Evolutionary conservation across 1,284 basidiomycete species (phyloP), one percentile per base, ranked within the genome.

Genomic region (Tilletia caries): DNA sequence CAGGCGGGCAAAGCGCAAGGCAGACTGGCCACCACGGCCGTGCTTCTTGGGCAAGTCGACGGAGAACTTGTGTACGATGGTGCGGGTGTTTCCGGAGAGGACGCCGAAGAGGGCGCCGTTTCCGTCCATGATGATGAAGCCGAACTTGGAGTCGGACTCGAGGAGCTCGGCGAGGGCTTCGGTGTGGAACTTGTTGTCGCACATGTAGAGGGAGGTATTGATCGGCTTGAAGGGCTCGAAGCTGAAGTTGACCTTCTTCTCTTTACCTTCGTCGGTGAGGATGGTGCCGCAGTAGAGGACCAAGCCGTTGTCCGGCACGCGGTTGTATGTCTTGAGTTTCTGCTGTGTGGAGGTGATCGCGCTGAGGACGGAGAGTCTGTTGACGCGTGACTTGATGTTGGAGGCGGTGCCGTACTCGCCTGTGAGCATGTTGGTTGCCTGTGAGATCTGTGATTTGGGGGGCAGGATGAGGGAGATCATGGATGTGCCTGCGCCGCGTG

Each of bases 1-100:
- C 70, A 99, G 89, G 89, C 96, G 95, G 50, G 95, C 93, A 89
- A 99, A 99, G 92, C 96, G 96, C 67, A 98, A 88, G 34, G 96
- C 96, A 71, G 96, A 99, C 86, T 99, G 96, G 86, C 96, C 96
- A 90, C 96, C 96, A 88, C 96, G 95, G 23, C 94, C 94, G 85
- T 98, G 96, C 88, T 99, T 99, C 87, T 98, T 99, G 66, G 96
- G 96, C 25, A 99, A 88, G 86, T 98, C 96, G 83, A 99, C 96
- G 44, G 91, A 94, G 86, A 99, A 96, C 85, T 98, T 99, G 86
- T 98, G 94, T 70, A 97, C 88, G 67, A 99, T 89, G 74, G 97
- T 95, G 76, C 96, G 92, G 25, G 96, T 97, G 86, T 98, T 99
- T 67, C 96, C 96, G 0, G 94, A 89, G 64, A 99, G 89, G 2